Evolutionary conservation across 805 yeast species (phyloP).

Genomic region (Starmerella stellata): DNA sequence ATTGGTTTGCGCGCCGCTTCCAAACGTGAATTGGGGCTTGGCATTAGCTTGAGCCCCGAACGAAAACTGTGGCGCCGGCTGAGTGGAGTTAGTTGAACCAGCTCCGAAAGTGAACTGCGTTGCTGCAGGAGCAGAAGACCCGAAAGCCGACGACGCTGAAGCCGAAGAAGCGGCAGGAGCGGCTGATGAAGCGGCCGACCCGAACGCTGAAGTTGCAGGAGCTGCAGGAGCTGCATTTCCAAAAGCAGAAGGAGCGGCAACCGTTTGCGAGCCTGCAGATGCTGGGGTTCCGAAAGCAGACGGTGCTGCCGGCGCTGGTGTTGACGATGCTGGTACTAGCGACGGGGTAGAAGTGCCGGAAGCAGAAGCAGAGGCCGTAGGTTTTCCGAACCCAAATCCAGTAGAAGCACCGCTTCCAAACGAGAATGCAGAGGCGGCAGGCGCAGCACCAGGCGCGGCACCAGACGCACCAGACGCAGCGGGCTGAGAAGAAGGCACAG

Average conservation of each 20-base stretch:
- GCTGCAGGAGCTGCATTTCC: neutral
- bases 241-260: no score
- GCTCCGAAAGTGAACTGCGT: neutral
- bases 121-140: neutral
- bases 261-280: neutral
- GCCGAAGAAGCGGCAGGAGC: neutral
- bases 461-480: neutral
- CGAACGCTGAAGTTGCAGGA: neutral
- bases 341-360: conserved; percentile 1
- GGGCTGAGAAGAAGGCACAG: neutral
- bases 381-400: conserved; percentile 4
- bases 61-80: no score
- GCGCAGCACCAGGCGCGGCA: neutral
- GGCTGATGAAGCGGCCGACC: neutral
- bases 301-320: neutral
- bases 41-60: no score
- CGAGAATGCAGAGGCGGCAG: no score
- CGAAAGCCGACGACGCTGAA: neutral
- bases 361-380: neutral
- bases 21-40: no score
- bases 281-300: conserved; percentile 1
- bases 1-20: no score
- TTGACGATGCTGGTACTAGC: neutral
- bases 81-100: no score
- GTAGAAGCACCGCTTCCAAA: conserved; percentile 1